Conservation (phyloP, 148 eudicot species). For the Diospyros kaki region DNA sequence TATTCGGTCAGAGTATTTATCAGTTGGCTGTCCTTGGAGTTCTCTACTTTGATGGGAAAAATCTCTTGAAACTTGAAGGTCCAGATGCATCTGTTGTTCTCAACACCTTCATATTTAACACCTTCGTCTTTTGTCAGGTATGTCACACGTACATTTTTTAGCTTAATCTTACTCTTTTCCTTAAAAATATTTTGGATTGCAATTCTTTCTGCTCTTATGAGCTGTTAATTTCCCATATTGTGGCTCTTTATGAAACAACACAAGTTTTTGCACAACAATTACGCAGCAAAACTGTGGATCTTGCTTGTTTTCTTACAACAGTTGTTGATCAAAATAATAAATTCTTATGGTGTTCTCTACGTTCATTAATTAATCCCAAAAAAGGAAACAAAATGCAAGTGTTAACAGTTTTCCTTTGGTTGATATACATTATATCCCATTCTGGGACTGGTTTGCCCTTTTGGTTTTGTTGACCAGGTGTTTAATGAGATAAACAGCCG, state of each 20-base stretch:
- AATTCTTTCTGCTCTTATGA: not conserved
- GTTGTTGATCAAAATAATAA: too few relatives aligned
- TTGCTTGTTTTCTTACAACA: too few relatives aligned
- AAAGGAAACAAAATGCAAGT: too few relatives aligned
- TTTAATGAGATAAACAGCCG: slow-evolving; percentile 97
- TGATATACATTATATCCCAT: not conserved
- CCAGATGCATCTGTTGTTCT: slow-evolving; percentile 50
- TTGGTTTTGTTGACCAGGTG: slow-evolving; percentile 38
- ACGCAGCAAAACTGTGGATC: too few relatives aligned
- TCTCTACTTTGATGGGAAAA: slow-evolving; percentile 67
- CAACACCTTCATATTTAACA: slow-evolving; percentile 83
- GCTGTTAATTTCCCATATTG: too few relatives aligned
- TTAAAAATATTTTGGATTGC: not conserved
- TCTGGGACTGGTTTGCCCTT: not conserved
- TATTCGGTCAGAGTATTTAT: slow-evolving; percentile 79
- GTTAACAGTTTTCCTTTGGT: not conserved
- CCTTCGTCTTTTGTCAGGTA: slow-evolving; percentile 98
- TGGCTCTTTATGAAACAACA: too few relatives aligned
- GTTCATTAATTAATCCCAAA: too few relatives aligned
- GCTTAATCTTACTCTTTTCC: too few relatives aligned
- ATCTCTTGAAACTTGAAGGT: slow-evolving; percentile 49
- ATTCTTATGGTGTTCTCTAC: too few relatives aligned
- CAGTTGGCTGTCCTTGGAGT: slow-evolving; percentile 63
- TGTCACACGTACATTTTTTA: not conserved
- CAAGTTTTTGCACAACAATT: too few relatives aligned